Conservation (phyloP, 495 filamentous ascomycete genomes). For the Xylona heveae region DNA sequence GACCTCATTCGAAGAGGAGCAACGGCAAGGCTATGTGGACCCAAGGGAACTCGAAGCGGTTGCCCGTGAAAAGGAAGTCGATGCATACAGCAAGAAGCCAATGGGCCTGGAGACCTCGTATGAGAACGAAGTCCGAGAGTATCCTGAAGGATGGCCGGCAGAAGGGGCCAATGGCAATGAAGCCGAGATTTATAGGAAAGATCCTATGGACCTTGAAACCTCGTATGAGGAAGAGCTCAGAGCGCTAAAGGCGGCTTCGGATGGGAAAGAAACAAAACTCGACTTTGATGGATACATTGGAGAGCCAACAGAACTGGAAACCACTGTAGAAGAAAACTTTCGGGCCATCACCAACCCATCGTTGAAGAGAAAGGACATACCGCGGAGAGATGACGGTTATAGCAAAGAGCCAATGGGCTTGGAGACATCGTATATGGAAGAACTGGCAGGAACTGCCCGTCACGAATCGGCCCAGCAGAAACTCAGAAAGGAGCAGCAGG, state of each 20-base stretch:
- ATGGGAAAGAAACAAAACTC: not conserved
- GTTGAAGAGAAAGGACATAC: no score
- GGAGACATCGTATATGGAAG: conserved; percentile 3
- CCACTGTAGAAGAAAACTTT: no score
- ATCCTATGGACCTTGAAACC: not conserved
- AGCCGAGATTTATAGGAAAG: no score
- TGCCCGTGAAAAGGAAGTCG: conserved; percentile 6
- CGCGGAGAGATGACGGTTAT: no score
- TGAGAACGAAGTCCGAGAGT: no score
- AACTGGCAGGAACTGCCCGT: no score
- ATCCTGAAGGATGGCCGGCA: conserved; percentile 12
- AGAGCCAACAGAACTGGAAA: no score
- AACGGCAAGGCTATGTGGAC: conserved; percentile 6
- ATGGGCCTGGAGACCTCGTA: conserved; percentile 18
- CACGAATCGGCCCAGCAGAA: no score
- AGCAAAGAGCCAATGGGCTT: not conserved
- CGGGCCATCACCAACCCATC: no score
- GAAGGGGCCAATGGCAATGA: not conserved
- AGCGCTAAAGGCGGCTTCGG: not conserved
- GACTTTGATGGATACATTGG: no score
- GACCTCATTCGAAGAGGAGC: not conserved
- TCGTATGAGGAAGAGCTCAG: not conserved
- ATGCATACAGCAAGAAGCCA: conserved; percentile 17
- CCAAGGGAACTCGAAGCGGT: no score
- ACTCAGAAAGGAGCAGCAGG: no score